Evolutionary conservation across 352 stramenopile species (phyloP).

Genomic region (Globisporangium middletonii): DNA sequence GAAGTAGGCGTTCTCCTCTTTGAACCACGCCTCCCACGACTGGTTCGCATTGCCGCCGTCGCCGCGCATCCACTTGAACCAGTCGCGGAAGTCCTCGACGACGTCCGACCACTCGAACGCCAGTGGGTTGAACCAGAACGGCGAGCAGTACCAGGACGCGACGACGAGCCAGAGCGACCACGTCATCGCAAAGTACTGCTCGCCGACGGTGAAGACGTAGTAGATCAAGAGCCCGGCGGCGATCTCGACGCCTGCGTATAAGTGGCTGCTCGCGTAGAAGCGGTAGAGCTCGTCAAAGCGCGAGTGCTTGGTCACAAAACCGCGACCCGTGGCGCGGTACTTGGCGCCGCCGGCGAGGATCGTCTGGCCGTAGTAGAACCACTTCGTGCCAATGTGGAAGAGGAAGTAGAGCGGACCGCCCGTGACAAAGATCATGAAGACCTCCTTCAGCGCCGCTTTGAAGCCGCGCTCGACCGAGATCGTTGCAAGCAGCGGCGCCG

Average conservation of each 20-base stretch:
- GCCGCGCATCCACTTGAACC: constrained; percentile 94
- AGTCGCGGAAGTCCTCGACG: constrained; percentile 82
- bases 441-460: constrained; percentile 88
- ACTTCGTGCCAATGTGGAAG: constrained; percentile 99
- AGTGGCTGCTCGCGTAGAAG: constrained; percentile 97
- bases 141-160: constrained; percentile 82
- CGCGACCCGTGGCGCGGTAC: constrained; percentile 96
- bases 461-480: constrained; percentile 98
- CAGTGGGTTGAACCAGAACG: constrained; percentile 98
- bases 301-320: constrained; percentile 98
- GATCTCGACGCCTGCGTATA: constrained; percentile 94
- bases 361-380: constrained; percentile 98
- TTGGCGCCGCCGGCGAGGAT: constrained; percentile 97
- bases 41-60: constrained; percentile 89
- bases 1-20: constrained; percentile 94
- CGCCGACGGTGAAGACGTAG: constrained; percentile 89
- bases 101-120: constrained; percentile 96
- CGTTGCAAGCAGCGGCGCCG: constrained; percentile 94
- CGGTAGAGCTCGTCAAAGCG: constrained; percentile 97
- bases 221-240: constrained; percentile 92
- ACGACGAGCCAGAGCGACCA: constrained; percentile 97
- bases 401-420: constrained; percentile 98
- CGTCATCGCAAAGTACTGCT: constrained; percentile 96
- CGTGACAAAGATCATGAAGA: constrained; percentile 95
- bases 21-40: constrained; percentile 95